Conservation (phyloP, 768 basidiomycete genomes). For the Cystobasidium onofrii region DNA sequence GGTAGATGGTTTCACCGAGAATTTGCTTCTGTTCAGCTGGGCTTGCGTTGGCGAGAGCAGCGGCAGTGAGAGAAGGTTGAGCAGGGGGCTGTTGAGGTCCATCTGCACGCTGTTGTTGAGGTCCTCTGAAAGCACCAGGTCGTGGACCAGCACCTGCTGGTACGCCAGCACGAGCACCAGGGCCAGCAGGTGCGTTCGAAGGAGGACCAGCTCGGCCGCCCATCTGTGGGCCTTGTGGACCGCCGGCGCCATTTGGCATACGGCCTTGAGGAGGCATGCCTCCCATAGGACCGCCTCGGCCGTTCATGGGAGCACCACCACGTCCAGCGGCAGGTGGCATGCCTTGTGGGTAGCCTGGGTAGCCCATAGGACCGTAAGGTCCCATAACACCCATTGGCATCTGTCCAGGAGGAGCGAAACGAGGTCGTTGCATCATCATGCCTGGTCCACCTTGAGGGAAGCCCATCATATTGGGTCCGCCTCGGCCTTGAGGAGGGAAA, state of each 20-base stretch:
- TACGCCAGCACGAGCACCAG: constrained; percentile 45
- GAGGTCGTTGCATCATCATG: constrained; percentile 62
- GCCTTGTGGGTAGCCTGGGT: constrained; percentile 42
- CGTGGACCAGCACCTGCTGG: constrained; percentile 43
- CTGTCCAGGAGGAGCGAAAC: constrained; percentile 64
- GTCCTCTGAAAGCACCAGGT: constrained; percentile 39
- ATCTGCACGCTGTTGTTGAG: constrained; percentile 4
- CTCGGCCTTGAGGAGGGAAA: constrained; percentile 72
- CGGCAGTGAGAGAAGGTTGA: constrained; percentile 57
- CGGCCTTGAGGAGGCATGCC: constrained; percentile 43
- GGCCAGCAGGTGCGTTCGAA: constrained; percentile 47
- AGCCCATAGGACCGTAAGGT: constrained; percentile 63
- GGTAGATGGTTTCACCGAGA: constrained; percentile 66
- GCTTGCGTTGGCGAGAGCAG: constrained; percentile 55
- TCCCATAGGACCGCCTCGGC: constrained; percentile 45
- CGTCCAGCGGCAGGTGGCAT: constrained; percentile 54
- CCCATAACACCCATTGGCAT: constrained; percentile 59
- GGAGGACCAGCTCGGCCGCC: constrained; percentile 39
- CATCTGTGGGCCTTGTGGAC: constrained; percentile 49
- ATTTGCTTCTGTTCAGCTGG: constrained; percentile 95
- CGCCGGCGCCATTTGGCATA: constrained; percentile 48
- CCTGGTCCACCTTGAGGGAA: constrained; percentile 51
- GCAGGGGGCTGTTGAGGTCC: constrained; percentile 34
- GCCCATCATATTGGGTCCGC: constrained; percentile 55
- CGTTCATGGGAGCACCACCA: constrained; percentile 56